Percentiles rank a stretch among this genome's conserved stretches.
These are phyloP conservation scores for Nissolia schottii DNA, from an alignment of 306 rosid species.

Conservation along the genomic window DNA sequence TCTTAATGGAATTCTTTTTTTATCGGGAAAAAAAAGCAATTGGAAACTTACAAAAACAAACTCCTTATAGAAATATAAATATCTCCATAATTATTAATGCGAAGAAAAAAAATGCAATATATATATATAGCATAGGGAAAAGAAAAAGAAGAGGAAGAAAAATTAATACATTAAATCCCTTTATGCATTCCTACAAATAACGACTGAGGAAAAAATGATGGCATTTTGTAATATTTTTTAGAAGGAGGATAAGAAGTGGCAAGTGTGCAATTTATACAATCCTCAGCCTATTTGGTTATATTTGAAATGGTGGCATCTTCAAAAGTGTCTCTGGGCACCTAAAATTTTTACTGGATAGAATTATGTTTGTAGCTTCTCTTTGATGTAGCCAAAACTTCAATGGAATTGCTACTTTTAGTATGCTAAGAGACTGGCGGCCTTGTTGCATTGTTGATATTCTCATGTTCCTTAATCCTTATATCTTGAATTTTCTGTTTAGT, in stretches of 20 bases:
- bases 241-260: neutral
- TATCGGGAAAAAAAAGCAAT: no score
- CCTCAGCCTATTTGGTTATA: neutral
- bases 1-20: no score
- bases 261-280: neutral
- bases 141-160: neutral
- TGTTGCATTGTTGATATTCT: neutral
- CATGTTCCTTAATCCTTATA: neutral
- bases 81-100: neutral
- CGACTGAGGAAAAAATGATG: neutral
- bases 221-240: neutral
- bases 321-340: neutral
- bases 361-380: neutral
- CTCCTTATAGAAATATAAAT: neutral
- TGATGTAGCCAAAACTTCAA: neutral
- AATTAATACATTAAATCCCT: neutral
- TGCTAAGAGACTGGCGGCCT: neutral
- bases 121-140: neutral
- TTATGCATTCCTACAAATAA: neutral
- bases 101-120: neutral
- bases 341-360: neutral
- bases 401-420: neutral
- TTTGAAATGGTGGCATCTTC: neutral
- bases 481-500: neutral
- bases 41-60: neutral